Evolutionary conservation across 352 stramenopile genomes (phyloP), one percentile per base, ranked within the genome.

Genomic region (Phytophthora nicotianae): DNA sequence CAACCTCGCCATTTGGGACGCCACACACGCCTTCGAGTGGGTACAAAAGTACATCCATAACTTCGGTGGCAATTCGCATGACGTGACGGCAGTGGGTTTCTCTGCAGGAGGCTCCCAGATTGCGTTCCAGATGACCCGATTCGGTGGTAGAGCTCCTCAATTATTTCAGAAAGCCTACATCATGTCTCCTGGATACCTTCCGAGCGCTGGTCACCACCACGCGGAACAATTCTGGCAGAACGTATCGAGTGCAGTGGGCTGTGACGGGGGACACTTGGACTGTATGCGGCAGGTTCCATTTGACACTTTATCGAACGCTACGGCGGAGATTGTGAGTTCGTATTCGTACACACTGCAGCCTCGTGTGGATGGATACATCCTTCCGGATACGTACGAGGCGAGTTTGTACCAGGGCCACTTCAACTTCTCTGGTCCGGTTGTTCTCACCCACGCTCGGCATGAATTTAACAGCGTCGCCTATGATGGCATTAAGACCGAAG

Each of bases 1-100:
- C 13, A 79, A 76, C 21, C 43, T 62, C 14, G 61, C 42, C 7
- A 24, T 76, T 7, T 74, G 63, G 45, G 71, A 80, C 29, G 32
- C 69, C 5, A 56, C 58, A 16, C 38, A 68, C 4, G 72, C 65
- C 1, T 77, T 70, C 56, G 32, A 75, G 50, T 81, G 73, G 69
- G 63, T 76, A 8, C 43, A 70, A 20, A 58, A 72, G 59, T 71
- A 81, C 59, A 78, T 78, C 41, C n/a, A 13, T 24, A 65, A 62
- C 14, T 81, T 78, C 32, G 73, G 73, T 4, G 73, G 73, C 24
- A 62, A 81, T 54, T 61, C 72, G 13, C 26, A 59, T 21, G 62
- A 81, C 21, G 49, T 80, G 4, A 80, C 72, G 10, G 72, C 68
- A 0, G 42, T 68, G 21, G 72, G 72, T 0, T 68, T 69, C 41